A percentile compares a stretch with the other conserved stretches of the same genome.
phyloP scores from a whole-genome alignment of 345 rosid species.

The Rhizophora apiculata region DNA sequence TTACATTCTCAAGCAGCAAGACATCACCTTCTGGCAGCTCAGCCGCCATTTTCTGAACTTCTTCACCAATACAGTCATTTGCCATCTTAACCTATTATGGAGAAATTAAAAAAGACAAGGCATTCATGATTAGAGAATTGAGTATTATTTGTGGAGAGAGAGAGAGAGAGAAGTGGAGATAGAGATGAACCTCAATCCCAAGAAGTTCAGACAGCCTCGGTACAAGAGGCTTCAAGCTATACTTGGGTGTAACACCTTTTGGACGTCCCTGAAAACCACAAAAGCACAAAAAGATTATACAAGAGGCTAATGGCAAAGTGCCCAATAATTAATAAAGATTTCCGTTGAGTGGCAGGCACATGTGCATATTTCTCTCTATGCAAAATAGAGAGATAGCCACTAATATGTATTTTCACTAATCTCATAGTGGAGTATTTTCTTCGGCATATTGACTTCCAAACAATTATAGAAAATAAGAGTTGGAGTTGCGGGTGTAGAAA shows the following conservation, averaged over 20 bases:
- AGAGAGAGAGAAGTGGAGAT: not conserved
- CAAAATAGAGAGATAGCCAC: no score
- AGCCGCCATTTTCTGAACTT: constrained; percentile 71
- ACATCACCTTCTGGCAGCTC: constrained; percentile 69
- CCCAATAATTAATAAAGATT: no score
- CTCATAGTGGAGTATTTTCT: no score
- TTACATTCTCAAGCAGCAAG: constrained; percentile 82
- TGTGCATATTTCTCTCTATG: no score
- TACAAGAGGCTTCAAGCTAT: constrained; percentile 91
- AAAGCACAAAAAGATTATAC: not conserved
- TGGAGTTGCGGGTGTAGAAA: no score
- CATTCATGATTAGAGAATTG: no score
- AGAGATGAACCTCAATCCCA: constrained; percentile 55
- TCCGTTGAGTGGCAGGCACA: no score
- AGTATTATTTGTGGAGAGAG: not conserved
- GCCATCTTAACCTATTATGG: constrained; percentile 71
- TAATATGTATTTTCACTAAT: no score
- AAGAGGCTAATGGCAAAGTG: no score
- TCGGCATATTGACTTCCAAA: no score
- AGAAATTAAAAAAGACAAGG: not conserved
- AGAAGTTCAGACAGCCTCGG: constrained; percentile 87
- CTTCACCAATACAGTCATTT: constrained; percentile 72
- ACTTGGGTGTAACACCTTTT: constrained; percentile 91
- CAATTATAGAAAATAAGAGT: no score
- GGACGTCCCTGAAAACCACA: constrained; percentile 78